phyloP scores from a whole-genome alignment of 495 filamentous ascomycete genomes.

The Eremomyces bilateralis region DNA sequence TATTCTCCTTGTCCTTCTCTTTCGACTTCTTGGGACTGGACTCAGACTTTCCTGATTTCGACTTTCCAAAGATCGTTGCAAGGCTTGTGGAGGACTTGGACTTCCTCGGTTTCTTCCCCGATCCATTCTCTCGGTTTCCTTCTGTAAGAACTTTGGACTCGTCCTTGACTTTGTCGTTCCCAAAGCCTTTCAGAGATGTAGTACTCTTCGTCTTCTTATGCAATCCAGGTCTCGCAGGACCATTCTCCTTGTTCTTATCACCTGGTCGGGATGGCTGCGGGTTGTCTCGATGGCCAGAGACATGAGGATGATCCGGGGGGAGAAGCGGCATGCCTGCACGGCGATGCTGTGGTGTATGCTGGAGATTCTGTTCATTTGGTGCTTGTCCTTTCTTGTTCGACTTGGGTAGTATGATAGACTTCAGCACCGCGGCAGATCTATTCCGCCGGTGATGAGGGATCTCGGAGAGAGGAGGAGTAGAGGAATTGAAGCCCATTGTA shows the following conservation, averaged over 20 bases:
- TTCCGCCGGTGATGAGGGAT: conserved; percentile 15
- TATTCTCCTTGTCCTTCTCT: conserved; percentile 64
- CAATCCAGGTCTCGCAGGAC: conserved; percentile 11
- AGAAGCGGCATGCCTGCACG: conserved; percentile 2
- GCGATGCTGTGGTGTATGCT: conserved; percentile 7
- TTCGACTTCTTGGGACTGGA: conserved; percentile 9
- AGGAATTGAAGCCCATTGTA: too few species aligned
- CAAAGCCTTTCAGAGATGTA: conserved; percentile 27
- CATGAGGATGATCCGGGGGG: conserved; percentile 9
- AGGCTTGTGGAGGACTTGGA: conserved; percentile 67
- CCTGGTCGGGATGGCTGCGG: conserved; percentile 5
- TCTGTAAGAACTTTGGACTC: not conserved
- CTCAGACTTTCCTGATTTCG: conserved; percentile 35
- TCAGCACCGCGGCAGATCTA: conserved; percentile 33
- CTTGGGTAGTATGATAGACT: conserved; percentile 32
- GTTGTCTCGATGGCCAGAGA: conserved; percentile 12
- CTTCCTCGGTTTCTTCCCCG: conserved; percentile 46
- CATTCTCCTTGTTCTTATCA: conserved; percentile 5
- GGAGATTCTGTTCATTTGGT: conserved; percentile 7
- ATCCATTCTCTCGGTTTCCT: conserved; percentile 13
- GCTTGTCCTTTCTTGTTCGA: conserved; percentile 27
- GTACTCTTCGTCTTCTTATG: conserved; percentile 13
- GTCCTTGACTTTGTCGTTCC: conserved; percentile 36
- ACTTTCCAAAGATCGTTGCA: conserved; percentile 36
- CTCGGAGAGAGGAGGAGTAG: conserved; percentile 6